phyloP scores from a whole-genome alignment of 306 rosid genomes.

The Fragaria nilgerrensis region DNA sequence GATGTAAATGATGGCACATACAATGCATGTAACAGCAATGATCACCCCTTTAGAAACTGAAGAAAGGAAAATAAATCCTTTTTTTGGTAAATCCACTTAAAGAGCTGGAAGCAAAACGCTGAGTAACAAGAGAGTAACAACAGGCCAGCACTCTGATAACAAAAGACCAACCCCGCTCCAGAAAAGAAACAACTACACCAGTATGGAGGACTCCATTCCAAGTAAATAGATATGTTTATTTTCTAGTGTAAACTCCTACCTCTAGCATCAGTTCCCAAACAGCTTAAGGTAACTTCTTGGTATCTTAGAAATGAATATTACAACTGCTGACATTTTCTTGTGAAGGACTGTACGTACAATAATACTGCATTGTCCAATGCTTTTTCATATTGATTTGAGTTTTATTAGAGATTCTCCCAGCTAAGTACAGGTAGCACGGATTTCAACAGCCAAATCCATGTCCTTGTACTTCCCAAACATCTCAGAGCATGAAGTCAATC shows the following conservation, averaged over 20 bases:
- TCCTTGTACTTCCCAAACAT: slow-evolving; percentile 80
- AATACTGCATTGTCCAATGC: slow-evolving; percentile 80
- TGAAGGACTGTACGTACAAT: slow-evolving; percentile 29
- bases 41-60: no score
- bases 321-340: neutral
- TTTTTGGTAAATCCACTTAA: no score
- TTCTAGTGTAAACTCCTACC: neutral
- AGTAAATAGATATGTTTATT: neutral
- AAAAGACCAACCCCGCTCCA: no score
- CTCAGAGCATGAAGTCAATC: slow-evolving; percentile 71
- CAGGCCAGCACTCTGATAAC: no score
- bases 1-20: no score
- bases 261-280: neutral
- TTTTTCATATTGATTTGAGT: slow-evolving; percentile 72
- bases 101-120: no score
- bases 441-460: slow-evolving; percentile 86
- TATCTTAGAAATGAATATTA: neutral
- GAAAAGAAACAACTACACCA: no score
- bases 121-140: no score
- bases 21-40: no score
- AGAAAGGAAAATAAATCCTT: no score
- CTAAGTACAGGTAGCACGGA: slow-evolving; percentile 76
- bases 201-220: no score
- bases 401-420: slow-evolving; percentile 75
- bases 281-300: neutral